Percentiles rank a stretch among this genome's conserved stretches.
These are phyloP conservation scores for Trypanosoma cruzi DNA, from an alignment of 208 protist species.

Conservation along the genomic window DNA sequence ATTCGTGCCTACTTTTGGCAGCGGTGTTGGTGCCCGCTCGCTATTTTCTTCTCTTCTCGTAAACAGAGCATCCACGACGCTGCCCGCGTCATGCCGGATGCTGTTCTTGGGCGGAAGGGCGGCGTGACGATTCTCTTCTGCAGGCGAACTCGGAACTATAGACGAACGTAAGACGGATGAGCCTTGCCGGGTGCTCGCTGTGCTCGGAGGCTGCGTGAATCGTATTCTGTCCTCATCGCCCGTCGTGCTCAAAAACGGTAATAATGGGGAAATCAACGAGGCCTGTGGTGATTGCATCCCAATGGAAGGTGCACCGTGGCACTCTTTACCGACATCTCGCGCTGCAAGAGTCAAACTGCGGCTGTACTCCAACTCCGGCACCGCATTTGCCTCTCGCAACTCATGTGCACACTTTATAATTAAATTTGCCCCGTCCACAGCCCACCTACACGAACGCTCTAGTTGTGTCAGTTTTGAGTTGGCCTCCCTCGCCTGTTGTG, in stretches of 20 bases:
- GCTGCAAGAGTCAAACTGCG: constrained; percentile 71
- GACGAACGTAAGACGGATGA: too few species aligned
- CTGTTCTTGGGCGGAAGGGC: too few species aligned
- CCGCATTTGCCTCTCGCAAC: constrained; percentile 41
- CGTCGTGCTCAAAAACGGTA: background rate
- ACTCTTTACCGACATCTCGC: constrained; percentile 39
- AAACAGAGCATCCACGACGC: too few species aligned
- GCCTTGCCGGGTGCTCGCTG: too few species aligned
- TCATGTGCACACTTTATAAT: constrained; percentile 61
- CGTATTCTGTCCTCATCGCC: background rate
- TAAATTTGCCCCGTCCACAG: constrained; percentile 65
- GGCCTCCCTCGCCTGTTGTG: constrained; percentile 18
- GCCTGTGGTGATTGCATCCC: background rate
- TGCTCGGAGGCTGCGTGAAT: too few species aligned
- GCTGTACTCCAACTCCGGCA: constrained; percentile 40
- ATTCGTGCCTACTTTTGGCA: constrained; percentile 7
- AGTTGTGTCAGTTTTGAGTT: constrained; percentile 32
- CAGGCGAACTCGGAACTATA: too few species aligned
- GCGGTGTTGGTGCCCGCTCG: background rate
- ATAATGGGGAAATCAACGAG: background rate
- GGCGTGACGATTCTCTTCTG: too few species aligned
- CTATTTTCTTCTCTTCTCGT: background rate
- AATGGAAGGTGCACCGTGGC: constrained; percentile 14
- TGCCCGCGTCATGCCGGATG: too few species aligned
- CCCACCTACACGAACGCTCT: constrained; percentile 52